Evolutionary conservation across 176 grass and related monocot species (phyloP).

Genomic region (Elymus sibiricus): DNA sequence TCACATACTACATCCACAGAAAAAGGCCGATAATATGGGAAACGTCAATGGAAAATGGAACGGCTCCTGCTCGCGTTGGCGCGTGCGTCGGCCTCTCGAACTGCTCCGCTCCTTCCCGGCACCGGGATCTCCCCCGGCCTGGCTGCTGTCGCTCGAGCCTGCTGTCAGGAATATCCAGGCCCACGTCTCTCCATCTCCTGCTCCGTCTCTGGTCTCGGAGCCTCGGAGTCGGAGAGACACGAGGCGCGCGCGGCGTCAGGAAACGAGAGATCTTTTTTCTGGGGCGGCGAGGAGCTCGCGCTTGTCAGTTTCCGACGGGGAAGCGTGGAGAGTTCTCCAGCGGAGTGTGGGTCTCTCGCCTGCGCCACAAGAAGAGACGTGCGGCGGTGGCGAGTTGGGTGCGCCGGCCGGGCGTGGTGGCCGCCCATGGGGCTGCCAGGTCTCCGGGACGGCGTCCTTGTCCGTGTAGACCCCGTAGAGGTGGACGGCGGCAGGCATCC

Average conservation of each 20-base stretch:
- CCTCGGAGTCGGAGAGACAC: neutral
- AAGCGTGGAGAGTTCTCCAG: neutral
- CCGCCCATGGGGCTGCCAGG: slow-evolving; percentile 24
- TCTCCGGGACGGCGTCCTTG: neutral
- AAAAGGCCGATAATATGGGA: neutral
- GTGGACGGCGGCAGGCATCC: too few species aligned
- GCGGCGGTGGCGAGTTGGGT: slow-evolving; percentile 8
- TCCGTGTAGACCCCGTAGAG: neutral
- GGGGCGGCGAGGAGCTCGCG: neutral
- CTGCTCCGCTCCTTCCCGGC: neutral
- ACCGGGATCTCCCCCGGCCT: neutral
- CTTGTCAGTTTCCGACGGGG: slow-evolving; percentile 2
- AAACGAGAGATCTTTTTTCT: neutral
- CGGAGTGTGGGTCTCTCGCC: neutral
- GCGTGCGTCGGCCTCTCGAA: neutral
- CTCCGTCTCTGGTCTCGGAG: too few species aligned
- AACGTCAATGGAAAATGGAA: neutral
- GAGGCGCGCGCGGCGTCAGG: neutral
- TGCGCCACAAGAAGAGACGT: neutral
- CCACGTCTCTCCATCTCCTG: neutral
- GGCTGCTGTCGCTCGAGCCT: neutral
- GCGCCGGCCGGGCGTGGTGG: neutral
- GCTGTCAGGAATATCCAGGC: neutral
- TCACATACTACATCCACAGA: neutral
- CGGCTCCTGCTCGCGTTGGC: neutral